Base-by-base conservation (phyloP, 2,329 filamentous ascomycete species). In the Pseudogymnoascus sp. region DNA sequence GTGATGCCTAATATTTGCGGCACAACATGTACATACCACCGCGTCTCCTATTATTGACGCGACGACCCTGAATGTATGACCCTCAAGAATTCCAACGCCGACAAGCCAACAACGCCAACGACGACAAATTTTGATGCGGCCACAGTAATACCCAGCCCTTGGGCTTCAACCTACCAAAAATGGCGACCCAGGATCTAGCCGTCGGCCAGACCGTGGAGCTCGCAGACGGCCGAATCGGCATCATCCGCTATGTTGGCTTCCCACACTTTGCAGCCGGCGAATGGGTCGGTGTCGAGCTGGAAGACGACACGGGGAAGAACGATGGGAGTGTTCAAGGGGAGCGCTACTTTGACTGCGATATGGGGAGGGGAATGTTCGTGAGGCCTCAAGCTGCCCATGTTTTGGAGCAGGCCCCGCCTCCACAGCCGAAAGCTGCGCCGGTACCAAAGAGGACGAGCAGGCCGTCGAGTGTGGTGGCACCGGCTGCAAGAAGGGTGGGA, bases 271-370 rank as follows among this genome's bases (percentile, higher is more conserved):
- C 91, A 62, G 78, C 81, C 5, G 93, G 92, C 65, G 86, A 89
- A 64, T 97, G 92, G 91, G 80, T 97, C 63, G 93, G 93, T 65
- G 84, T 97, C 63, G 92, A 96, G 77, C 83, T 97, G 61, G 86
- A 91, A 59, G 88, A 90, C 54, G 79, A 86, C 60, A 84, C 82
- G 18, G 93, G 94, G 33, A 97, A 97, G 78, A 97, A 97, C 69
- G 91, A 97, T 80, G 93, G 93, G 66, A 88, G 89, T 61, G 90
- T 97, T 54, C 85, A 93, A 73, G 92, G 91, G 64, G 84, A 90
- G 71, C 81, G 90, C 18, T 97, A 97, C 73, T 97, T 96, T 69
- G 85, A 92, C 58, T 97, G 93, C 75, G 81, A 72, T 74, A 87
- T 82, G 84, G 90, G 79, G 39, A 79, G 79, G 65, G 86, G 86